A percentile compares a stretch with the other conserved stretches of the same genome.
phyloP scores from a whole-genome alignment of 2,329 filamentous ascomycete genomes.

The Fusarium vanettenii region DNA sequence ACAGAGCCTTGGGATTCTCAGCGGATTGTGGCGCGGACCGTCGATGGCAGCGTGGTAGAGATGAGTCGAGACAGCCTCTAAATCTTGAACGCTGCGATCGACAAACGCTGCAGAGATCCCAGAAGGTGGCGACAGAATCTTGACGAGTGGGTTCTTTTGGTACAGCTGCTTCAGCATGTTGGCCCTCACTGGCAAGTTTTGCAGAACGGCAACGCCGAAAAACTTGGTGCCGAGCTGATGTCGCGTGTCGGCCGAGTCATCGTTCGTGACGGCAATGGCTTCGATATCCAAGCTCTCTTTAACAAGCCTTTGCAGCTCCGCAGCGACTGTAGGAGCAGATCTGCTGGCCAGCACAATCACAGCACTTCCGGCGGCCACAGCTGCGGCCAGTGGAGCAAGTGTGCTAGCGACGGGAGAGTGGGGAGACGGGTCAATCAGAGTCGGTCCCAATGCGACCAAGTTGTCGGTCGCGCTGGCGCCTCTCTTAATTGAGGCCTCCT shows the following conservation, averaged over 20 bases:
- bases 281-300: not conserved
- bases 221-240: not conserved
- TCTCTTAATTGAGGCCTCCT: not conserved
- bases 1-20: not conserved
- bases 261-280: not conserved
- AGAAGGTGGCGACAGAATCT: not conserved
- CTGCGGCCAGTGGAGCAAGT: not conserved
- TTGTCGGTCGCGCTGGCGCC: not conserved
- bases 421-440: slow-evolving; percentile 4
- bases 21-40: not conserved
- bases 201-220: not conserved
- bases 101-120: not conserved
- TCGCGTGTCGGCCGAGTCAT: not conserved
- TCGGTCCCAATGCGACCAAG: not conserved
- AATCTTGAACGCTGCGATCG: not conserved
- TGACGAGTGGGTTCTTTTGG: not conserved
- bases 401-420: not conserved
- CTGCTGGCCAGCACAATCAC: not conserved
- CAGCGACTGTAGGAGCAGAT: not conserved
- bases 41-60: not conserved
- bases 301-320: not conserved
- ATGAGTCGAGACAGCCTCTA: not conserved
- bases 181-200: not conserved
- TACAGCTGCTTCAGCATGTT: not conserved
- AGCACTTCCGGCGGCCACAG: not conserved